Percentiles rank a stretch among this genome's conserved stretches.
Evolutionary conservation across 179 eudicot species (phyloP).

Genomic region (Beta corolliflora): DNA sequence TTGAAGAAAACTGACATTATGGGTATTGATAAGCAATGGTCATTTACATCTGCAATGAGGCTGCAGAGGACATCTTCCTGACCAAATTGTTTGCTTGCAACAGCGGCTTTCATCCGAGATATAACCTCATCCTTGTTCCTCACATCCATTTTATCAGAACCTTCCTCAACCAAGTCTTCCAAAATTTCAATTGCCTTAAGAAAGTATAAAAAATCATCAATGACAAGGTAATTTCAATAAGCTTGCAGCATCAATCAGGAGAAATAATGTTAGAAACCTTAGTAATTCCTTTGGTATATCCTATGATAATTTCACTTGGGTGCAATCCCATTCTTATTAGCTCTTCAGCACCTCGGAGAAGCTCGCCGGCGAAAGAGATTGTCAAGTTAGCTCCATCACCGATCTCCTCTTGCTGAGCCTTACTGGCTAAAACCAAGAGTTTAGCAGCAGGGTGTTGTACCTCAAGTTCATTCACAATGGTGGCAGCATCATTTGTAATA

Average conservation of each 20-base stretch:
- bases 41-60: conserved; percentile 77
- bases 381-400: conserved; percentile 97
- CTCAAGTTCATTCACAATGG: conserved; percentile 92
- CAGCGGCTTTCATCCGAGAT: conserved; percentile 82
- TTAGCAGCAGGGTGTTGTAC: conserved; percentile 98
- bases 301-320: conserved; percentile 87
- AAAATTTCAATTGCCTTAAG: conserved; percentile 61
- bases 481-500: conserved; percentile 91
- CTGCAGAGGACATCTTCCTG: conserved; percentile 75
- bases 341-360: conserved; percentile 82
- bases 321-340: conserved; percentile 96
- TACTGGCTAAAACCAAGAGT: conserved; percentile 82
- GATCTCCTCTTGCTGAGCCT: conserved; percentile 94
- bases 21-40: neutral
- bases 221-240: neutral
- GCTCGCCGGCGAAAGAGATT: conserved; percentile 91
- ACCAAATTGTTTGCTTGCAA: conserved; percentile 95
- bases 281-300: conserved; percentile 72
- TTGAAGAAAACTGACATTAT: neutral
- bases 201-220: conserved; percentile 1
- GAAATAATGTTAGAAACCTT: conserved; percentile 47
- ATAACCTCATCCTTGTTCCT: conserved; percentile 82
- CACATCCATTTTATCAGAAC: conserved; percentile 89
- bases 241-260: neutral
- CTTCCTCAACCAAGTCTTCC: conserved; percentile 76